These are phyloP conservation scores for Trifolium subterraneum DNA, from an alignment of 306 rosid species.

Conservation along the genomic window DNA sequence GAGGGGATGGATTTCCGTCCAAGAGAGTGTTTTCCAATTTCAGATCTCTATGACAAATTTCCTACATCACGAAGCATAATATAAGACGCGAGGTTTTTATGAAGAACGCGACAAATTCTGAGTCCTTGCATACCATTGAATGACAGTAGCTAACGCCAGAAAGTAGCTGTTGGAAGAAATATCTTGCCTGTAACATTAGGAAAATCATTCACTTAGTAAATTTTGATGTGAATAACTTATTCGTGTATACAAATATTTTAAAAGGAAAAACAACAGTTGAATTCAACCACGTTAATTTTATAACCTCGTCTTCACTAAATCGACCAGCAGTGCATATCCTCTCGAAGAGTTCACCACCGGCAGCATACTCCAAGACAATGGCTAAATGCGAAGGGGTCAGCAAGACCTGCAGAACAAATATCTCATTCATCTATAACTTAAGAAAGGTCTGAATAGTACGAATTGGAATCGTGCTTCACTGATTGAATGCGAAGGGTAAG, in stretches of 20 bases:
- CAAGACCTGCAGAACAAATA: conserved; percentile 64
- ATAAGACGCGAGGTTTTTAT: conserved; percentile 20
- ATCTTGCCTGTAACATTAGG: conserved; percentile 74
- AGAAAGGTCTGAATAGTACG: conserved; percentile 23
- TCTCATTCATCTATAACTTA: conserved; percentile 20
- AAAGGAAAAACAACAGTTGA: conserved; percentile 6
- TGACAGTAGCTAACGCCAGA: conserved; percentile 99
- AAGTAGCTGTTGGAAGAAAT: conserved; percentile 97
- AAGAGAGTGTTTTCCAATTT: conserved; percentile 96
- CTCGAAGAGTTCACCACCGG: conserved; percentile 97
- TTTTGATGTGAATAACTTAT: conserved; percentile 15
- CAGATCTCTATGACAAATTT: conserved; percentile 97
- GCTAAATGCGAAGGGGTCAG: conserved; percentile 92
- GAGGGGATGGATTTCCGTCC: conserved; percentile 95
- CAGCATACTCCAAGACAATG: conserved; percentile 97
- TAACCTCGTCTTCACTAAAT: conserved; percentile 98
- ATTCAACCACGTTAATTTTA: conserved; percentile 28
- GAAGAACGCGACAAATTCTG: conserved; percentile 1
- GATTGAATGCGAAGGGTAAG: neutral
- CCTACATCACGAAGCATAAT: conserved; percentile 50
- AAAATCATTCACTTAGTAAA: conserved; percentile 25
- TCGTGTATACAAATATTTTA: neutral
- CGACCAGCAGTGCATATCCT: conserved; percentile 97
- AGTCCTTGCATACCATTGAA: conserved; percentile 68
- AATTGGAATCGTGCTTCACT: conserved; percentile 7